These are phyloP conservation scores for Xylariaceae sp. DNA, from an alignment of 2,329 filamentous ascomycete genomes.

Conservation along the genomic window DNA sequence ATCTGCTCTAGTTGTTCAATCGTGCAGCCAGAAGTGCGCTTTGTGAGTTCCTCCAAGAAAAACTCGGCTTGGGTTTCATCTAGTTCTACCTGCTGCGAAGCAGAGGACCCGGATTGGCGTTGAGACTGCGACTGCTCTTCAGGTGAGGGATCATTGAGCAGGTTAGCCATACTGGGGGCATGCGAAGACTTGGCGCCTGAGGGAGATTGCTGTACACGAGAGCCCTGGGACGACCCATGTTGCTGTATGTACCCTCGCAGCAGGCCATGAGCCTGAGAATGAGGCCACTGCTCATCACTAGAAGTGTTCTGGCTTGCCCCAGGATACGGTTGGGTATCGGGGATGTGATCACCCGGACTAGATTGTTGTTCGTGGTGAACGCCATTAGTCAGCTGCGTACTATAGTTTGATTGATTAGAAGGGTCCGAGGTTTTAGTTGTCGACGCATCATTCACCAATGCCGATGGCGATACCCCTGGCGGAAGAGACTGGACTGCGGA, in stretches of 20 bases:
- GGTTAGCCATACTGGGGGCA: slow-evolving; percentile 41
- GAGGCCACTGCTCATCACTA: slow-evolving; percentile 58
- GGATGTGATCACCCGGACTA: slow-evolving; percentile 43
- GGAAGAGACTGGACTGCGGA: slow-evolving; percentile 63
- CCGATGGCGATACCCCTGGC: slow-evolving; percentile 60
- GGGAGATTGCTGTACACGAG: slow-evolving; percentile 39
- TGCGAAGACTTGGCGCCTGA: slow-evolving; percentile 40
- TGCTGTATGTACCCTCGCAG: slow-evolving; percentile 43
- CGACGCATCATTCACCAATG: slow-evolving; percentile 79
- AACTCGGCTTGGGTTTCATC: slow-evolving; percentile 53
- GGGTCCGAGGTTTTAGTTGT: slow-evolving; percentile 87
- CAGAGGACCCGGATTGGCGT: slow-evolving; percentile 41
- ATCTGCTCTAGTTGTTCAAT: slow-evolving; percentile 96
- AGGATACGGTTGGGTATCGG: slow-evolving; percentile 54
- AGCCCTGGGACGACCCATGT: slow-evolving; percentile 36
- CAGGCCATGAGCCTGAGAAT: slow-evolving; percentile 61
- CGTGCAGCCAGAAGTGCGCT: slow-evolving; percentile 73
- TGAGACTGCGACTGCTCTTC: slow-evolving; percentile 40
- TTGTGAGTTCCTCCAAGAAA: slow-evolving; percentile 66
- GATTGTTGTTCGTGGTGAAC: slow-evolving; percentile 52
- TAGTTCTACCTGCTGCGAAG: slow-evolving; percentile 47
- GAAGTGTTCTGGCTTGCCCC: slow-evolving; percentile 50
- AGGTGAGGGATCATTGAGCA: slow-evolving; percentile 45
- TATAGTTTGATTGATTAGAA: slow-evolving; percentile 64
- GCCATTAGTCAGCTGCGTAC: slow-evolving; percentile 75